Evolutionary conservation across 805 yeast genomes (phyloP).

Genomic region (Saccharomycopsis oosterbeekiorum): DNA sequence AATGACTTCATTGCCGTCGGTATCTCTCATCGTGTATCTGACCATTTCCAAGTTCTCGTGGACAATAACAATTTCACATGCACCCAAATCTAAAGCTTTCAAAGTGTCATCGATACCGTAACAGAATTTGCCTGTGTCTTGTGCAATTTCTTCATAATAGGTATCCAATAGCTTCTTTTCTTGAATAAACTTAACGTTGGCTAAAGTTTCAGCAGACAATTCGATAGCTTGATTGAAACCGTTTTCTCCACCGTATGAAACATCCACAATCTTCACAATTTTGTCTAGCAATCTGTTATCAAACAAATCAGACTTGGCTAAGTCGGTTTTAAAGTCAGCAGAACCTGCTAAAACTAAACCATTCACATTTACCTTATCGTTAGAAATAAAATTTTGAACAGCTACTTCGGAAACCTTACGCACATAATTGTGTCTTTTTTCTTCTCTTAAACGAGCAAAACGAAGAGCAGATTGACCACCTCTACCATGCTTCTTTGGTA

Average conservation of each 20-base stretch:
- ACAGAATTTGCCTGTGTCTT: constrained; percentile 95
- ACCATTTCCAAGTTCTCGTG: constrained; percentile 82
- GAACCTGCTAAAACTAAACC: constrained; percentile 97
- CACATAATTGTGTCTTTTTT: constrained; percentile 96
- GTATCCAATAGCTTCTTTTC: constrained; percentile 89
- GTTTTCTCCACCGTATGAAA: constrained; percentile 98
- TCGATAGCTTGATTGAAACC: constrained; percentile 99
- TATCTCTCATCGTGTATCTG: constrained; percentile 75
- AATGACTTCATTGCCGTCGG: constrained; percentile 68
- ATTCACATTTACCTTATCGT: constrained; percentile 86
- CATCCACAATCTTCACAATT: constrained; percentile 87
- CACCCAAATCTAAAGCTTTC: constrained; percentile 93
- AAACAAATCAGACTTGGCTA: constrained; percentile 85
- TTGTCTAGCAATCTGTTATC: constrained; percentile 82
- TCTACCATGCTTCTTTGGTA: constrained; percentile 99
- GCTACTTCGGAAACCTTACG: constrained; percentile 98
- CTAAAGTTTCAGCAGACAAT: constrained; percentile 90
- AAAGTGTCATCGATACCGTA: constrained; percentile 95
- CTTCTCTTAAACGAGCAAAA: constrained; percentile 98
- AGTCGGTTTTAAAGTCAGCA: constrained; percentile 96
- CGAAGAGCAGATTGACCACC: constrained; percentile 99
- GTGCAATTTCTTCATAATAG: constrained; percentile 95
- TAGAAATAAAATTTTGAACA: constrained; percentile 92
- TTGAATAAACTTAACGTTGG: constrained; percentile 95
- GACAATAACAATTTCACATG: constrained; percentile 87